A percentile compares a stretch with the other conserved stretches of the same genome.
These are phyloP conservation scores for Syzygium syzygioides DNA, from an alignment of 441 rosid genomes.

Conservation along the genomic window DNA sequence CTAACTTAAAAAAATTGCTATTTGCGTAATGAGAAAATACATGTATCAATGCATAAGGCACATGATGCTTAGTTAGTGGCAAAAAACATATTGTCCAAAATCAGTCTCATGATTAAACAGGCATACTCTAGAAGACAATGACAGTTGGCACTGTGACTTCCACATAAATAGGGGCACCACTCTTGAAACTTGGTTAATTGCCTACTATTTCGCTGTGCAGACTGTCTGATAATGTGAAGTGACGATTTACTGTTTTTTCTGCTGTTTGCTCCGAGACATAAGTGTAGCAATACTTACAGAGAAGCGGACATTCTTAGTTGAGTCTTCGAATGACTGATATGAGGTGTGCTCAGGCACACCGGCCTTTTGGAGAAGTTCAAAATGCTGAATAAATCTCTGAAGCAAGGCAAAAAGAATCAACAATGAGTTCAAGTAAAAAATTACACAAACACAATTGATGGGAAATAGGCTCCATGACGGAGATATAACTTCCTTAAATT, in stretches of 20 bases:
- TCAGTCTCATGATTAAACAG: not conserved
- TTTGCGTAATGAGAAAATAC: not conserved
- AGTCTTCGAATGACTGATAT: slow-evolving; percentile 67
- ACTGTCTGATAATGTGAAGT: not conserved
- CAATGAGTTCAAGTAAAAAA: not conserved
- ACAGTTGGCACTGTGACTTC: not conserved
- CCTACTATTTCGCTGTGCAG: not conserved
- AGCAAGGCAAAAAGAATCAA: slow-evolving; percentile 3
- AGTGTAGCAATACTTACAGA: slow-evolving; percentile 48
- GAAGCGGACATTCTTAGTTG: slow-evolving; percentile 57
- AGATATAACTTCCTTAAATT: not conserved
- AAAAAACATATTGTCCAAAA: not conserved
- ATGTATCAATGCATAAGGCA: not conserved
- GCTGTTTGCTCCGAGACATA: not conserved
- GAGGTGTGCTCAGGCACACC: slow-evolving; percentile 73
- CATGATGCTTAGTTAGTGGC: not conserved
- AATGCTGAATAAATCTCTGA: slow-evolving; percentile 92
- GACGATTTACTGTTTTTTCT: not conserved
- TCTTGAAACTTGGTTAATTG: not conserved
- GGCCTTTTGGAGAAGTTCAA: slow-evolving; percentile 91
- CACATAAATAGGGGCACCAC: not conserved
- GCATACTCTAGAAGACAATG: not conserved
- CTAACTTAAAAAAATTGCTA: not conserved
- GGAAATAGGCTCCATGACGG: not conserved
- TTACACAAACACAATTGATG: not conserved